Evolutionary conservation across 2,329 filamentous ascomycete species (phyloP), one percentile per base, ranked within the genome.

Genomic region (Pezicula carpinea): DNA sequence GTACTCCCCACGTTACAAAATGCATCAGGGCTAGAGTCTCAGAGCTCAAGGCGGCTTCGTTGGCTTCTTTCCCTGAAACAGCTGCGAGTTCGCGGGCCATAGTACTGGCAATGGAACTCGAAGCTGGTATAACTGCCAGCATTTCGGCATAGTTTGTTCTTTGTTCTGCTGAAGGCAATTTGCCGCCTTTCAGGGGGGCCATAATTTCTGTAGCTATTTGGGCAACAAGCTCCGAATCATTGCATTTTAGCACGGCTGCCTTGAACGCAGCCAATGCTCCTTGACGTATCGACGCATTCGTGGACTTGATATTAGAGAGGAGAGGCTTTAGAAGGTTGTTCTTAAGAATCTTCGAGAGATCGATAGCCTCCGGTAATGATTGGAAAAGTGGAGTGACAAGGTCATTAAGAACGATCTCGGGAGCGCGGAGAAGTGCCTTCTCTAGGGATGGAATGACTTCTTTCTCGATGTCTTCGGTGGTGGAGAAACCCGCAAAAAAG

Each of bases 231-330:
- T 71, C 64, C 5, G 74, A 66, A 53, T 88, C 77, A 40, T 69
- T 64, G 55, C 81, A 87, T 55, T 78, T 76, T 35, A 70, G 65
- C 23, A 88, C 78, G n/a, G 91, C 72, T 8, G 79, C 77, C 53
- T 77, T 76, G 64, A 97, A 96, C 6, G 86, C 86, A 33, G 77
- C 74, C 18, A 91, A 69, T 7, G 88, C 87, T 19, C 89, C 90
- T 52, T 79, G 79, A 47, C 92, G 83, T 52, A 96, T 89, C 2
- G 69, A 68, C 13, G 80, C 71, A 64, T 96, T 97, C 60, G 87
- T 91, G 1, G 93, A 97, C 66, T 95, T 96, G 65, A 91, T 75
- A 62, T 90, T 96, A 34, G 89, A 83, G n/a, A 97, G 69, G 11
- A 99, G 72, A 5, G 90, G 89, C 65, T 96, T 97, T 32, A 95